Evolutionary conservation across 768 basidiomycete species (phyloP), one percentile per base, ranked within the genome.

Genomic region (Mycena crocata): DNA sequence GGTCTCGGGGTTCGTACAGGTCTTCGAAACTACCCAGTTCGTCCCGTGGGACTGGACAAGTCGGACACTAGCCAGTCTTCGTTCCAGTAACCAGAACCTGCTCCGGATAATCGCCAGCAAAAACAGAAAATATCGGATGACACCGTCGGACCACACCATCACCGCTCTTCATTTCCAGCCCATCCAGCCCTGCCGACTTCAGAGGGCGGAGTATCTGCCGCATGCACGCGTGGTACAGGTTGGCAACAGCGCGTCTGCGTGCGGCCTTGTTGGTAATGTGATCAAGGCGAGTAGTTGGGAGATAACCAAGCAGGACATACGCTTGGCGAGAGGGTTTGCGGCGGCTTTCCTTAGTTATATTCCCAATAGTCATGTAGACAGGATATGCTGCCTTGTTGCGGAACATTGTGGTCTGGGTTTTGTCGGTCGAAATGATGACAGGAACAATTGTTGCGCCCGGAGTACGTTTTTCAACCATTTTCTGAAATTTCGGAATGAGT

Each of bases 81-180:
- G 68, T 71, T 26, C 76, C 75, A 0, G 74, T 72, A 0, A 79
- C 76, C 1, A 84, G 73, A 32, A 78, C 78, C 51, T 84, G 82
- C 70, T 84, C 81, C 0, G 83, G 83, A 49, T 82, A 78, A 70
- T 83, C 80, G 1, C 77, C 80, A 12, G 80, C 68, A 56, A 80
- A 82, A 0, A 73, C 71, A 2, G 83, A 80, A 1, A 84, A 62
- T 34, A 85, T 77, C 0, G 81, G 82, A 71, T 78, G 76, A 13
- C 69, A 45, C 1, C 64, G 74, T 1, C 72, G 78, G 0, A 74
- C n/a, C n/a, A 69, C 67, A 1, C 82, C 80, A 61, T 81, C 76
- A 6, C 78, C 77, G 46, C 75, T 77, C 0, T 44, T n/a, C 72
- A 83, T 74, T 0, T 70, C 39, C 17, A 81, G 65, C 10, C 82